These are phyloP conservation scores for Phylloporus sp. DNA, from an alignment of 768 basidiomycete species.

Conservation along the genomic window DNA sequence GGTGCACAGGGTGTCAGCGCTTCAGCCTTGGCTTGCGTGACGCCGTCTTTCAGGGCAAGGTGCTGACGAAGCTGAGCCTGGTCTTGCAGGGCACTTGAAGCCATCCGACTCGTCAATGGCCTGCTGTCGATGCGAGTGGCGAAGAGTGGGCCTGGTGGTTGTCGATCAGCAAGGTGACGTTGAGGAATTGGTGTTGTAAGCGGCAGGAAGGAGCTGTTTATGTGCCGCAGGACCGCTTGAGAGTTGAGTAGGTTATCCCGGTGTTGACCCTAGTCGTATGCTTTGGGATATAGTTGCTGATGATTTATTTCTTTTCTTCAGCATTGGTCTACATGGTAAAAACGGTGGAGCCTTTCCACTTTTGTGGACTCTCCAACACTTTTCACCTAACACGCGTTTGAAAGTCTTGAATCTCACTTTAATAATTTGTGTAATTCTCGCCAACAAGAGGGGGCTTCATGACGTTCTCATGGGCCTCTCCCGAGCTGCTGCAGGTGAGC, in stretches of 20 bases:
- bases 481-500: no score
- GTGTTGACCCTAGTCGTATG: constrained; percentile 6
- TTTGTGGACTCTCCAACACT: no score
- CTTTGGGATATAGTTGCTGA: no score
- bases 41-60: constrained; percentile 43
- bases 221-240: constrained; percentile 19
- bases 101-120: constrained; percentile 40
- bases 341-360: no score
- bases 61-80: constrained; percentile 31
- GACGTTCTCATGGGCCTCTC: no score
- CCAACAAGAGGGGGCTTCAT: no score
- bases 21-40: constrained; percentile 56
- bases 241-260: constrained; percentile 26
- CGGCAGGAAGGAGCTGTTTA: constrained; percentile 16
- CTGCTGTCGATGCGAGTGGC: constrained; percentile 21
- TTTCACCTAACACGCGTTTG: no score
- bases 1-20: constrained; percentile 62
- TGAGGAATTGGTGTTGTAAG: constrained; percentile 27
- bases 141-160: constrained; percentile 21
- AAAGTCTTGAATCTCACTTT: no score
- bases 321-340: no score
- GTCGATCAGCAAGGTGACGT: constrained; percentile 23
- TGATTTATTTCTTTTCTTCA: no score
- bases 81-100: constrained; percentile 39
- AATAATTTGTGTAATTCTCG: no score